Percentiles rank a stretch among this genome's conserved stretches.
phyloP scores from a whole-genome alignment of 371 early-diverging fungal species.

The Mucor mucedo region DNA sequence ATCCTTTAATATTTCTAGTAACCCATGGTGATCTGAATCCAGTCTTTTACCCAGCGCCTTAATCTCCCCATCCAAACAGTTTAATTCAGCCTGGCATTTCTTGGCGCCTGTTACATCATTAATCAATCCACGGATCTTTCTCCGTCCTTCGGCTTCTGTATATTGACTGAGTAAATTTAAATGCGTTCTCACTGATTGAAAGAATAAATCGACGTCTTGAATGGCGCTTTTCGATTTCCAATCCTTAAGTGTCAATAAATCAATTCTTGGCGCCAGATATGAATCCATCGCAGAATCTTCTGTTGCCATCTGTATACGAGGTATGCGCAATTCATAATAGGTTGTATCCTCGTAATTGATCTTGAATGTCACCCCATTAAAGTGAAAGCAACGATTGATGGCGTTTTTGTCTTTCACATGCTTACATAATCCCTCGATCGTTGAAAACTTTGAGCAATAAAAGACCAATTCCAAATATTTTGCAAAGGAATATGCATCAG shows the following conservation, averaged over 20 bases:
- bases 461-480: slow-evolving; percentile 69
- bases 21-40: slow-evolving; percentile 26
- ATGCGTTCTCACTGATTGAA: slow-evolving; percentile 28
- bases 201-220: slow-evolving; percentile 37
- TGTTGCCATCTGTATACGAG: slow-evolving; percentile 55
- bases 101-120: background rate
- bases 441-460: slow-evolving; percentile 55
- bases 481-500: slow-evolving; percentile 60
- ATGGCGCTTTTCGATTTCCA: slow-evolving; percentile 21
- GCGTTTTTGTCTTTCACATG: slow-evolving; percentile 25
- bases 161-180: slow-evolving; percentile 28
- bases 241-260: slow-evolving; percentile 6
- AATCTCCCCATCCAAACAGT: slow-evolving; percentile 19
- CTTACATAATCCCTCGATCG: slow-evolving; percentile 42
- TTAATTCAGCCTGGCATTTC: slow-evolving; percentile 8
- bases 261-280: slow-evolving; percentile 19
- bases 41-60: slow-evolving; percentile 18
- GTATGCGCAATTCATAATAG: slow-evolving; percentile 65
- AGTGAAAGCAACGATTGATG: slow-evolving; percentile 49
- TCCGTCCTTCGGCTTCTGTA: slow-evolving; percentile 12
- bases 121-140: background rate
- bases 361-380: slow-evolving; percentile 45
- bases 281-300: background rate
- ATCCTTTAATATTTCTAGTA: slow-evolving; percentile 23
- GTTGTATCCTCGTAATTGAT: slow-evolving; percentile 56